phyloP scores from a whole-genome alignment of 1,284 basidiomycete genomes.

The Pseudozyma tsukubaensis region DNA sequence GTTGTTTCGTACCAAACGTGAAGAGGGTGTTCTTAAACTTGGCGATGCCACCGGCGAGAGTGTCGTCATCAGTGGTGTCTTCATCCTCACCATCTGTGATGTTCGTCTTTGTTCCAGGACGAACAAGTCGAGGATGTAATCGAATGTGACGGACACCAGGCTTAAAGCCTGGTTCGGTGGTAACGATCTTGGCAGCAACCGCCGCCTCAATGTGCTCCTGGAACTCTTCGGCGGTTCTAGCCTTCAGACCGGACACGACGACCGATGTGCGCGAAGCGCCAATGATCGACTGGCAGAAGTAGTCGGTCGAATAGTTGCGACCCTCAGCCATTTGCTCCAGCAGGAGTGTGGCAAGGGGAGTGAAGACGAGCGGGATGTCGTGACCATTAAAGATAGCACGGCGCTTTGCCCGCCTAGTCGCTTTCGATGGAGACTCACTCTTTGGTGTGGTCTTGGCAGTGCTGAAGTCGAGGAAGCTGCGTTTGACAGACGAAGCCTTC shows the following conservation, averaged over 20 bases:
- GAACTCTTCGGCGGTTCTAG: constrained; percentile 32
- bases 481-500: constrained; percentile 21
- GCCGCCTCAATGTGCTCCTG: constrained; percentile 40
- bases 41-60: constrained; percentile 6
- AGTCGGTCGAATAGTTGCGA: constrained; percentile 50
- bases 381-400: constrained; percentile 40
- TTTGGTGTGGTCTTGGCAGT: constrained; percentile 25
- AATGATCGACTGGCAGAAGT: constrained; percentile 47
- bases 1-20: constrained; percentile 10
- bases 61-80: constrained; percentile 13
- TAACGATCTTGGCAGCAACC: constrained; percentile 45
- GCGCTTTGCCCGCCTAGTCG: constrained; percentile 3
- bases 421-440: constrained; percentile 18
- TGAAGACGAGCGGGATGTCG: constrained; percentile 29
- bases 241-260: constrained; percentile 20
- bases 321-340: constrained; percentile 46
- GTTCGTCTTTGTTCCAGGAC: constrained; percentile 22
- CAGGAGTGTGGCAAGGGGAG: constrained; percentile 34
- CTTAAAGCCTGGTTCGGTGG: constrained; percentile 48
- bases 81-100: constrained; percentile 21
- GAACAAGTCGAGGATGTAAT: constrained; percentile 31
- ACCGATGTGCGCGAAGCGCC: constrained; percentile 18
- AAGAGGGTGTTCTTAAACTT: constrained; percentile 9
- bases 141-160: constrained; percentile 39
- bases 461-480: constrained; percentile 12